These are phyloP conservation scores for Vaccinium macrocarpon DNA, from an alignment of 148 eudicot genomes.

Conservation along the genomic window DNA sequence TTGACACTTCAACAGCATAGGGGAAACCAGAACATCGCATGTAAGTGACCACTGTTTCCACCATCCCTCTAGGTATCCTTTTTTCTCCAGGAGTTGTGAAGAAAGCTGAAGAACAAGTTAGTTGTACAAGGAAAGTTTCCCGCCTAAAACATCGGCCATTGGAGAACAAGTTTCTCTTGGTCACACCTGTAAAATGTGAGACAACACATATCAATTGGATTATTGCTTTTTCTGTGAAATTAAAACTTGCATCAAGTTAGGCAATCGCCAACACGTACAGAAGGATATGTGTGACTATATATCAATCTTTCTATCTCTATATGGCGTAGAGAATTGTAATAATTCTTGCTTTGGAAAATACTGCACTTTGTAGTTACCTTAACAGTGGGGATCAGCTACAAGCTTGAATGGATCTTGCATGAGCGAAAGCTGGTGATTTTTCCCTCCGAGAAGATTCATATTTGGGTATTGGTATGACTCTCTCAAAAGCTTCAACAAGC, in stretches of 20 bases:
- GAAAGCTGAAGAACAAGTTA: constrained; percentile 5
- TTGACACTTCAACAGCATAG: neutral
- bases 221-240: neutral
- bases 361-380: constrained; percentile 28
- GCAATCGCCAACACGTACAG: neutral
- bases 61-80: neutral
- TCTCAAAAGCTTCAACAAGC: constrained; percentile 85
- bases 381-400: constrained; percentile 36
- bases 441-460: constrained; percentile 30
- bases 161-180: neutral
- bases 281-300: neutral
- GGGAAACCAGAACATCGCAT: neutral
- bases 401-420: constrained; percentile 46
- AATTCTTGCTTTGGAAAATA: neutral
- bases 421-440: constrained; percentile 33
- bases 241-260: neutral
- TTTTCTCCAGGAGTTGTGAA: neutral
- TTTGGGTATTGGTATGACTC: constrained; percentile 54
- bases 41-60: neutral
- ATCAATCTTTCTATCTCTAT: neutral
- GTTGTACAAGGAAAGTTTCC: neutral
- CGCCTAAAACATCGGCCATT: neutral
- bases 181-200: constrained; percentile 9
- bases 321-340: neutral
- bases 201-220: neutral